Percentiles rank a stretch among this genome's conserved stretches.
These are phyloP conservation scores for Purpureocillium takamizusanense DNA, from an alignment of 2,329 filamentous ascomycete species.

Conservation along the genomic window DNA sequence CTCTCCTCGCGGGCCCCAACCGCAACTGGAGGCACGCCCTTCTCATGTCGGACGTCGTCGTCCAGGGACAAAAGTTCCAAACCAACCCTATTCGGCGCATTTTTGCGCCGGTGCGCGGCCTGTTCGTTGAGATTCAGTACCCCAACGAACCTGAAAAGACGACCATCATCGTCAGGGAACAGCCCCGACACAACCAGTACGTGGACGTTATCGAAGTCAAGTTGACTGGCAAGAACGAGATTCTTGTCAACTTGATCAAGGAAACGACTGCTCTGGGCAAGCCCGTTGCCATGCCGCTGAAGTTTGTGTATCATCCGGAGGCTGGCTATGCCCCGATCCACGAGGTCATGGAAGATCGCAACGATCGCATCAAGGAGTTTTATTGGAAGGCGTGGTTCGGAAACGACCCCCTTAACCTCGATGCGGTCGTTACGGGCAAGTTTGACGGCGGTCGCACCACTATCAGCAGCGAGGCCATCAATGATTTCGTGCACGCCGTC, in stretches of 20 bases:
- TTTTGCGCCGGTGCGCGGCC: slow-evolving; percentile 74
- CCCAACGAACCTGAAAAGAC: slow-evolving; percentile 79
- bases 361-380: slow-evolving; percentile 98
- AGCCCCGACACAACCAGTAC: slow-evolving; percentile 76
- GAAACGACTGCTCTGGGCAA: slow-evolving; percentile 79
- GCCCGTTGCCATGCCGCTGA: slow-evolving; percentile 73
- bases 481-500: slow-evolving; percentile 97
- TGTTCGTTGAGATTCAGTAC: slow-evolving; percentile 79
- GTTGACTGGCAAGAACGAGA: slow-evolving; percentile 65
- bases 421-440: slow-evolving; percentile 73
- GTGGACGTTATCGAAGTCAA: slow-evolving; percentile 83
- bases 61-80: slow-evolving; percentile 94
- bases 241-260: slow-evolving; percentile 85
- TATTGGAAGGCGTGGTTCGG: slow-evolving; percentile 99
- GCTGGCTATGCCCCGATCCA: slow-evolving; percentile 95
- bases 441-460: slow-evolving; percentile 85
- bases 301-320: slow-evolving; percentile 91
- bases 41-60: slow-evolving; percentile 85
- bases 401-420: slow-evolving; percentile 71
- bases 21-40: slow-evolving; percentile 94
- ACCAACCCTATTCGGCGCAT: slow-evolving; percentile 92
- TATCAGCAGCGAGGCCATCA: slow-evolving; percentile 87
- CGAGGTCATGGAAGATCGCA: slow-evolving; percentile 91
- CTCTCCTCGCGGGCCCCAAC: slow-evolving; percentile 73
- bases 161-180: slow-evolving; percentile 78